A percentile compares a stretch with the other conserved stretches of the same genome.
Conservation (phyloP, 148 eudicot genomes). For the Silene latifolia region DNA sequence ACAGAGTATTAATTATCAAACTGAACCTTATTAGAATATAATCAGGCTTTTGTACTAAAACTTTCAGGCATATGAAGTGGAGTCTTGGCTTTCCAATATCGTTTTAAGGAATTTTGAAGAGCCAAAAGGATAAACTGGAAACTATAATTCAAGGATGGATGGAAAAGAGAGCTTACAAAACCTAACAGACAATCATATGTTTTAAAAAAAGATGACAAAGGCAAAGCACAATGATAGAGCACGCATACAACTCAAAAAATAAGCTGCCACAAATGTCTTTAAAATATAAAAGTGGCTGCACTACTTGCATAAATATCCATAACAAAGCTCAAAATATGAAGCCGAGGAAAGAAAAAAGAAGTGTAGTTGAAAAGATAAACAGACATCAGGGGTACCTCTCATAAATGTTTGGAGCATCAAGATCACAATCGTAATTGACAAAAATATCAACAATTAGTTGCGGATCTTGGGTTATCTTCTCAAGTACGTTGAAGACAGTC, state of each 20-base stretch:
- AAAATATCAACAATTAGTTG: slow-evolving; percentile 76
- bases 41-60: background rate
- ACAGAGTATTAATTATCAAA: background rate
- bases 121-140: background rate
- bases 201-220: background rate
- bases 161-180: background rate
- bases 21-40: background rate
- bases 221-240: background rate
- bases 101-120: background rate
- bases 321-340: slow-evolving; percentile 5
- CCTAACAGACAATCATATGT: background rate
- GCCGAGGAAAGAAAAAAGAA: background rate
- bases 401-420: slow-evolving; percentile 90
- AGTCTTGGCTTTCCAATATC: background rate
- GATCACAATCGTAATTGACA: slow-evolving; percentile 97
- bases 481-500: slow-evolving; percentile 86
- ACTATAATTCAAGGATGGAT: background rate
- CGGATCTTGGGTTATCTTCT: slow-evolving; percentile 83
- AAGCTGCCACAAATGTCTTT: background rate
- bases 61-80: background rate
- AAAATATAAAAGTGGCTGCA: background rate
- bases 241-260: background rate
- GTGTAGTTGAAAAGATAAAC: slow-evolving; percentile 6
- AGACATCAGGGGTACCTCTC: slow-evolving; percentile 64
- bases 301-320: background rate